Evolutionary conservation across 192 early-diverging fungal genomes (phyloP), one percentile per base, ranked within the genome.

Genomic region (Umbelopsis sp.): DNA sequence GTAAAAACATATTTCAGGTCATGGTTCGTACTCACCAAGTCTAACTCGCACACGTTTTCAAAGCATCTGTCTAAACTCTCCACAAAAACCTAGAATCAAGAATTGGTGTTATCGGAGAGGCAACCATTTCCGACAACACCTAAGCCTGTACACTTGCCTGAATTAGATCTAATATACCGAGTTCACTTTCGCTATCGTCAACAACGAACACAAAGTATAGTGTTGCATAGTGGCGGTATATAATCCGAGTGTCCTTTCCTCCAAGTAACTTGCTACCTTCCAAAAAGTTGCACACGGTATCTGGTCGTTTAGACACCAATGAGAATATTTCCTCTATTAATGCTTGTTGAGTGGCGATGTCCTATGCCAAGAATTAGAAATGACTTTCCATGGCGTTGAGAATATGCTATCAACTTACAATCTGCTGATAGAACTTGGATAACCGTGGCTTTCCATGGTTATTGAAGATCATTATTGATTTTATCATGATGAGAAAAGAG

Each of bases 401-500:
- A n/a, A n/a, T n/a, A n/a, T n/a, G n/a, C n/a, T n/a, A 6, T 34
- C 45, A 24, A 62, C 80, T 74, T 87, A 93, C 93, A 49, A 97
- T 85, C 69, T 95, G 94, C 76, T 95, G 90, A 80, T 98, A 99
- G 83, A 95, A 97, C 75, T 95, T 91, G 74, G 95, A 90, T 25
- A 98, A 78, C 71, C 97, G 89, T 45, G 97, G 94, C 75, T 96
- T 98, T 65, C 97, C 97, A 72, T 93, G 90, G 77, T 95, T 97
- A 84, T 99, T 99, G 83, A 99, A 98, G 80, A 98, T 98, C 72
- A 97, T 89, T n/a, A 96, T 95, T n/a, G 94, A 94, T 71, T 94
- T 91, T 76, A 99, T 96, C 91, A 94, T 94, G 74, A n/a, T 78
- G 44, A 29, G 56, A 26, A 32, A 32, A 32, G 29, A 38, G 8